Conservation (phyloP, 192 early-diverging fungal species). For the Spinellus fusiger region DNA sequence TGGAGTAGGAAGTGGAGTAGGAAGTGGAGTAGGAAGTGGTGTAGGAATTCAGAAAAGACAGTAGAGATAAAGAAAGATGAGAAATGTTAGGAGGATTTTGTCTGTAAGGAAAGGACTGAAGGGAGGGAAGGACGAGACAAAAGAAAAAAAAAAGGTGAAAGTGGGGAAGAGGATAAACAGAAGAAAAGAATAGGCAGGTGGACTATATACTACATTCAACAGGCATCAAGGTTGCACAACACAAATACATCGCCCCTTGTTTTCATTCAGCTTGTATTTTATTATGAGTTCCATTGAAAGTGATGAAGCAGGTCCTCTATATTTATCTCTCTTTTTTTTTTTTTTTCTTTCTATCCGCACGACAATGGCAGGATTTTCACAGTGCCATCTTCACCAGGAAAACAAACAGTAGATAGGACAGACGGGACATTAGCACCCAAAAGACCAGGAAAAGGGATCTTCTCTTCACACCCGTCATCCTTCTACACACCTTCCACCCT, state of each 20-base stretch:
- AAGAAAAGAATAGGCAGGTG: background rate
- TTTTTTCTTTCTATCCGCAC: slow-evolving; percentile 2
- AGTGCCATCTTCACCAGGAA: too few relatives aligned
- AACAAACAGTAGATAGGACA: too few relatives aligned
- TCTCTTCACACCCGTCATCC: too few relatives aligned
- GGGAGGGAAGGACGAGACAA: background rate
- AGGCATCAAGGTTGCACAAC: background rate
- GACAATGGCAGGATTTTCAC: too few relatives aligned
- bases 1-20: too few relatives aligned
- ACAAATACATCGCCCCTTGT: background rate
- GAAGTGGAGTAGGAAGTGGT: too few relatives aligned
- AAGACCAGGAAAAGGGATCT: too few relatives aligned
- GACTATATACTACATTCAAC: background rate
- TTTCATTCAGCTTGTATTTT: background rate
- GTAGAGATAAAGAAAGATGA: background rate
- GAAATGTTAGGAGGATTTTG: background rate
- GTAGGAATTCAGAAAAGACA: too few relatives aligned
- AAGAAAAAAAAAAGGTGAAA: background rate
- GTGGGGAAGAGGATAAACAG: background rate
- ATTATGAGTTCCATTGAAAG: background rate
- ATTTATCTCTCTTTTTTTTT: background rate
- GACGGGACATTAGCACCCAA: too few relatives aligned
- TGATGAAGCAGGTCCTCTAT: too few relatives aligned
- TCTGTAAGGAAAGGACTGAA: background rate
- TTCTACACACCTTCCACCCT: too few relatives aligned